These are phyloP conservation scores for Citrus reticulata DNA, from an alignment of 345 rosid genomes.

Conservation along the genomic window DNA sequence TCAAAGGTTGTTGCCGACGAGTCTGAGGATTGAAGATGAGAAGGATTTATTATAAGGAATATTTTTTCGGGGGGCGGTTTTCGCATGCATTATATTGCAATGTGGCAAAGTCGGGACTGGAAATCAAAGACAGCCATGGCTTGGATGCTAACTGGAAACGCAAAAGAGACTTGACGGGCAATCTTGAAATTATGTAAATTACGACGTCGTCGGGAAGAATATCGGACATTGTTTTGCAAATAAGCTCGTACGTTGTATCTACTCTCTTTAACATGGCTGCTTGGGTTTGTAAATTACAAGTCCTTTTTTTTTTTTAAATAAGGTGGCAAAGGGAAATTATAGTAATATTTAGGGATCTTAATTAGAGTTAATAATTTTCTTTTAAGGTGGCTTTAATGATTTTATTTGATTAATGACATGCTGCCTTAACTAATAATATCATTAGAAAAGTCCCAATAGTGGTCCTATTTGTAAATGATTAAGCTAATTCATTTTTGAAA, in stretches of 20 bases:
- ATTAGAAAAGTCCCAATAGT: not conserved
- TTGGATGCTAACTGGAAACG: not conserved
- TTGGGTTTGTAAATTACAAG: too few species aligned
- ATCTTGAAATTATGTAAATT: not conserved
- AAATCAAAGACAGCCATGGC: not conserved
- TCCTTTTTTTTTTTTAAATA: too few species aligned
- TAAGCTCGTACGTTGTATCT: too few species aligned
- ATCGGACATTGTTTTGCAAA: not conserved
- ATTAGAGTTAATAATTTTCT: not conserved
- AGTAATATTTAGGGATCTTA: not conserved
- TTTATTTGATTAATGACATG: conserved; percentile 2
- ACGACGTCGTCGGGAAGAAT: not conserved
- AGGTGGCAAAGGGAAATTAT: too few species aligned
- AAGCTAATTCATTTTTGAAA: not conserved
- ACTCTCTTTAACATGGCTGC: too few species aligned
- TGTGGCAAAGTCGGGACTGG: not conserved
- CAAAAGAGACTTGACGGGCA: not conserved
- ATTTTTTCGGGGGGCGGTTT: not conserved
- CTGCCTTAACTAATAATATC: not conserved
- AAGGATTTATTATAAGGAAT: not conserved
- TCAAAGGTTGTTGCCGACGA: not conserved
- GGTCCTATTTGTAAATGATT: not conserved
- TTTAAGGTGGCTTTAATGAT: not conserved
- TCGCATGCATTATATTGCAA: not conserved
- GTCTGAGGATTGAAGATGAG: not conserved